Evolutionary conservation across 1,284 basidiomycete species (phyloP).

Genomic region (Apiotrichum veenhuisii): DNA sequence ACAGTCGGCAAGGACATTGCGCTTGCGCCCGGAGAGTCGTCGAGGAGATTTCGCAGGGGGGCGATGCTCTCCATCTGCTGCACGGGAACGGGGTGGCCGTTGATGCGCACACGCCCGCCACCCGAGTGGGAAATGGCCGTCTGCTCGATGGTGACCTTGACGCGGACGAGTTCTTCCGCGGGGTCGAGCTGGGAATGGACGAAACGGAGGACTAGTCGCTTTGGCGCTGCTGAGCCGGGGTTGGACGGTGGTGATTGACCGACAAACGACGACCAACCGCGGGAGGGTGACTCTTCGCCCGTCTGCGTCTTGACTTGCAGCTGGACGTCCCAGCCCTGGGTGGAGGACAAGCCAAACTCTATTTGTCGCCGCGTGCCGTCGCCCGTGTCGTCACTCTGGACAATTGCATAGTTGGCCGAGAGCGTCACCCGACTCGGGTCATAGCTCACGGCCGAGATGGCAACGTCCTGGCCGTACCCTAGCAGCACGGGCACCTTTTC

Average conservation of each 20-base stretch:
- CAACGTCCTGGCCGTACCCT: constrained; percentile 77
- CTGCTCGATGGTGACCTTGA: constrained; percentile 71
- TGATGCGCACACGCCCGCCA: constrained; percentile 61
- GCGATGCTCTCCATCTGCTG: constrained; percentile 45
- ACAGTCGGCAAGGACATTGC: constrained; percentile 39
- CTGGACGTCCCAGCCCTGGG: constrained; percentile 88
- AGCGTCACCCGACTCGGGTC: constrained; percentile 77
- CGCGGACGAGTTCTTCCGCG: constrained; percentile 68
- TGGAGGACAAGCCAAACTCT: constrained; percentile 71
- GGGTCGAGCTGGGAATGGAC: constrained; percentile 62
- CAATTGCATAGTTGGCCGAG: constrained; percentile 77
- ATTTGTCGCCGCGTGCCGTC: constrained; percentile 59
- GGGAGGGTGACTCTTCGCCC: constrained; percentile 60
- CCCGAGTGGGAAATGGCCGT: constrained; percentile 53
- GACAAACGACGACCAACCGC: constrained; percentile 66
- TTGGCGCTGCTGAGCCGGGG: constrained; percentile 50
- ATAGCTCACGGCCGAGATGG: constrained; percentile 70
- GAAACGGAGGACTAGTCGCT: constrained; percentile 65
- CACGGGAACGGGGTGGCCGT: constrained; percentile 71
- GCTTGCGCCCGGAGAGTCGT: constrained; percentile 42
- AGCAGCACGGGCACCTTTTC: constrained; percentile 68
- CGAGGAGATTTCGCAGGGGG: constrained; percentile 24
- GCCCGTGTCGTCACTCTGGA: constrained; percentile 58
- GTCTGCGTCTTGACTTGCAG: constrained; percentile 62
- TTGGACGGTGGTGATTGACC: constrained; percentile 51